Evolutionary conservation across 805 yeast genomes (phyloP).

Genomic region (Myxozyma nipponensis): DNA sequence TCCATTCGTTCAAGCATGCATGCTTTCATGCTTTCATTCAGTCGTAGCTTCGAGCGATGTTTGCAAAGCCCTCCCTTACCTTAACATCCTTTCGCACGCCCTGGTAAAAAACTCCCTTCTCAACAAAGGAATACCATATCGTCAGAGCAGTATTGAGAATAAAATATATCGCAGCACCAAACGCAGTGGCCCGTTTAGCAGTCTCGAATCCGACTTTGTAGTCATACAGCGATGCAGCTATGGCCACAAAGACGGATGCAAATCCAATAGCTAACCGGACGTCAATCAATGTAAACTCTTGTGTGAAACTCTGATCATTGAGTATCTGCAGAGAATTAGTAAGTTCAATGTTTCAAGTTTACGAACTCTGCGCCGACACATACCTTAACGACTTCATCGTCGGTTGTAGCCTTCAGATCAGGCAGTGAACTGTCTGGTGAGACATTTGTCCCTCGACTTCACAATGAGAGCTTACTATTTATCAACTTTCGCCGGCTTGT

Average conservation of each 20-base stretch:
- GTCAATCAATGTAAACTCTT: slow-evolving; percentile 29
- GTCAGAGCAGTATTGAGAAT: slow-evolving; percentile 29
- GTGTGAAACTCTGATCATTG: slow-evolving; percentile 31
- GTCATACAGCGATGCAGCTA: slow-evolving; percentile 32
- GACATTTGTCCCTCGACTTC: no score
- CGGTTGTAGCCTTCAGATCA: slow-evolving; percentile 35
- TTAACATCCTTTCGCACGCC: slow-evolving; percentile 30
- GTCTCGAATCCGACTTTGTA: slow-evolving; percentile 34
- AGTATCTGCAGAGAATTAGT: slow-evolving; percentile 22
- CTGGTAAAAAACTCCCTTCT: slow-evolving; percentile 32
- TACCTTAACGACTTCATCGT: slow-evolving; percentile 34
- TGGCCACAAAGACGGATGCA: slow-evolving; percentile 34
- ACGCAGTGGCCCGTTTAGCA: slow-evolving; percentile 30
- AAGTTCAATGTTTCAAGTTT: background rate
- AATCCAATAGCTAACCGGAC: slow-evolving; percentile 35
- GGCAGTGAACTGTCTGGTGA: slow-evolving; percentile 30
- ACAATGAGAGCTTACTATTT: no score
- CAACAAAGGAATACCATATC: slow-evolving; percentile 31
- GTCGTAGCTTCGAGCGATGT: background rate
- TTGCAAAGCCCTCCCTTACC: slow-evolving; percentile 3
- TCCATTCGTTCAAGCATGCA: background rate
- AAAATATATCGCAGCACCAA: slow-evolving; percentile 34
- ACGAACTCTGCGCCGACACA: background rate
- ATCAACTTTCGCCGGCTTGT: no score
- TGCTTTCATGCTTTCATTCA: background rate